Conservation (phyloP, 2,329 filamentous ascomycete species). For the Penicillium glabrum region DNA sequence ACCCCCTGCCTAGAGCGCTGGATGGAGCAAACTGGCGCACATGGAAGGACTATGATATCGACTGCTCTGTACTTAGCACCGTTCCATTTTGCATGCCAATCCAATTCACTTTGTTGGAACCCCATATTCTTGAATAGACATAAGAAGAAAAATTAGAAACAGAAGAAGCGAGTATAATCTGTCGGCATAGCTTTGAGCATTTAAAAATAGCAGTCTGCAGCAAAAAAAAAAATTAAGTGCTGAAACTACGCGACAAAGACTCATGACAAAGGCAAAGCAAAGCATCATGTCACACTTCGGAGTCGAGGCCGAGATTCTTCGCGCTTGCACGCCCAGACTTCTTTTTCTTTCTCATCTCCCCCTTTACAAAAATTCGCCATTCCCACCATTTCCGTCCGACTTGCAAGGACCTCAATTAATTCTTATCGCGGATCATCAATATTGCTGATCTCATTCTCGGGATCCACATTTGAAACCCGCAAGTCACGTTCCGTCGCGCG, state of each 20-base stretch:
- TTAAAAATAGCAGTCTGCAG: neutral
- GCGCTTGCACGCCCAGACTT: neutral
- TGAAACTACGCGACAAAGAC: neutral
- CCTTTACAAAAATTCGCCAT: neutral
- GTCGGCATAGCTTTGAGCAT: neutral
- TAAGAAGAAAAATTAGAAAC: neutral
- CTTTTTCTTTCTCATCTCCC: neutral
- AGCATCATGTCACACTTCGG: neutral
- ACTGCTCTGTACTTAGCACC: constrained; percentile 9
- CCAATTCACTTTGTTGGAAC: constrained; percentile 1
- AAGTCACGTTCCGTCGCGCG: constrained; percentile 26
- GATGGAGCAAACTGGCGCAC: constrained; percentile 12
- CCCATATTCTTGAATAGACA: neutral
- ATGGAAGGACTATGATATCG: constrained; percentile 10
- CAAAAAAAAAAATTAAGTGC: neutral
- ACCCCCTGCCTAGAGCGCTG: constrained; percentile 18
- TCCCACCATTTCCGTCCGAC: neutral
- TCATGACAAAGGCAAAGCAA: neutral
- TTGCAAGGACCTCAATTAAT: neutral
- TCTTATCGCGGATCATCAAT: neutral
- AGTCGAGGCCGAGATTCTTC: neutral
- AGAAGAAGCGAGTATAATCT: neutral
- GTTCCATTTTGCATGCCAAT: neutral
- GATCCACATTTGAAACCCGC: constrained; percentile 13
- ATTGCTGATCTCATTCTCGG: constrained; percentile 5